A percentile compares a stretch with the other conserved stretches of the same genome.
These are phyloP conservation scores for Gaeumannomyces tritici DNA, from an alignment of 2,329 filamentous ascomycete species.

Conservation along the genomic window DNA sequence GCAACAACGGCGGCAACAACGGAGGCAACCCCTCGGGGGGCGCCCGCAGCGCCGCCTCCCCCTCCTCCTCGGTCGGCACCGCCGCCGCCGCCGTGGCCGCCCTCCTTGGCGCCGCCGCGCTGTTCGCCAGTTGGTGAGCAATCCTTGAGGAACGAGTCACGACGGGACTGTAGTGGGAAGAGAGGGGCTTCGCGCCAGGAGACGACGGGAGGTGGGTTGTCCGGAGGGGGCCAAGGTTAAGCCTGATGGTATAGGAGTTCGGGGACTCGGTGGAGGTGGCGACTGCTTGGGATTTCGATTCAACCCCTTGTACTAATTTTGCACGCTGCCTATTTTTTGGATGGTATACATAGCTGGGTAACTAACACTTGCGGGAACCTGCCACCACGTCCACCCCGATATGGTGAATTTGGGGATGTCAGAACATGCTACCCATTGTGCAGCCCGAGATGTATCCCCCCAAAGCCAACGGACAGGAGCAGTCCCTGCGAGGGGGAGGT, in stretches of 20 bases:
- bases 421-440: too few relatives aligned
- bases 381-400: too few relatives aligned
- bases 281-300: neutral
- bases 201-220: neutral
- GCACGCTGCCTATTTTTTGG: neutral
- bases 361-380: neutral
- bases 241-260: neutral
- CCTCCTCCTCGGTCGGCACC: conserved; percentile 20
- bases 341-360: neutral
- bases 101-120: conserved; percentile 33
- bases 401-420: too few relatives aligned
- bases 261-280: neutral
- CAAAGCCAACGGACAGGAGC: too few relatives aligned
- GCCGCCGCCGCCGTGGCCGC: conserved; percentile 33
- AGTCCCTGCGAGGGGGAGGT: too few relatives aligned
- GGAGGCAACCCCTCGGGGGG: conserved; percentile 22
- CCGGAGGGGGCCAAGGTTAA: too few relatives aligned
- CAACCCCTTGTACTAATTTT: neutral
- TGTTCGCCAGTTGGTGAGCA: conserved; percentile 11
- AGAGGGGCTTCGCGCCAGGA: neutral
- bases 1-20: conserved; percentile 17
- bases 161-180: too few relatives aligned
- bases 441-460: too few relatives aligned
- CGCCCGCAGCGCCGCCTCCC: conserved; percentile 17
- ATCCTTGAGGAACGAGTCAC: too few relatives aligned